Base-by-base conservation (phyloP, 1,139 yeast species). In the Candida labiduridarum region DNA sequence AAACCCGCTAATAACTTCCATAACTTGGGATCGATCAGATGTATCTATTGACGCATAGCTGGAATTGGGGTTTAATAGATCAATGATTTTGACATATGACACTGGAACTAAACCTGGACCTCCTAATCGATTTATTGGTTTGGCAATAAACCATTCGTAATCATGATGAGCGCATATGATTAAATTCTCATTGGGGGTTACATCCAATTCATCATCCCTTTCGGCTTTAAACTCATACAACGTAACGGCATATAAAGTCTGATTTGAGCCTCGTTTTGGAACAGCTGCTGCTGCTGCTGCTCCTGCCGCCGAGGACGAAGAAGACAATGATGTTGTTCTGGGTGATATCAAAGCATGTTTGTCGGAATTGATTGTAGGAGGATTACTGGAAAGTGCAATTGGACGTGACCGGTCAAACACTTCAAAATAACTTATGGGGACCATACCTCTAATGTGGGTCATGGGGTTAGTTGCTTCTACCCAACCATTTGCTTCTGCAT, bases 71-170 rank as follows among this genome's bases (percentile, higher is more conserved):
- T 73, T 70, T 35, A 84, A 75, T 52, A 91, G 79, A 65, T 94
- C 96, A 41, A 94, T 83, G 44, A 94, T 82, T 62, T 89, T 89
- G 31, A 94, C 96, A 64, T 89, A 94, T 27, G 90, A 83, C 3
- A 89, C 95, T 0, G 99, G 99, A 11, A 94, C 96, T 51, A 94
- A 76, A 0, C 99, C 99, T 0, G 98, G 98, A 0, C 98, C 99
- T 14, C 99, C 99, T 46, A 94, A 76, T 48, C 97, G 77, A 55
- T 95, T 96, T 48, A 94, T 89, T 7, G 97, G 97, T 66, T 94
- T 94, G 12, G 98, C 98, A 52, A 94, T 95, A 62, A 91, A 92
- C 99, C 99, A 94, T 69, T 94, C 99, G 59, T 79, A 89, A 52
- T 90, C 94, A 63, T 94, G 96, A 68, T 92, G 97, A 2, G 99